Percentiles rank a stretch among this genome's conserved stretches.
Evolutionary conservation across 2,329 filamentous ascomycete genomes (phyloP).

Genomic region (Dactylellina sp.): DNA sequence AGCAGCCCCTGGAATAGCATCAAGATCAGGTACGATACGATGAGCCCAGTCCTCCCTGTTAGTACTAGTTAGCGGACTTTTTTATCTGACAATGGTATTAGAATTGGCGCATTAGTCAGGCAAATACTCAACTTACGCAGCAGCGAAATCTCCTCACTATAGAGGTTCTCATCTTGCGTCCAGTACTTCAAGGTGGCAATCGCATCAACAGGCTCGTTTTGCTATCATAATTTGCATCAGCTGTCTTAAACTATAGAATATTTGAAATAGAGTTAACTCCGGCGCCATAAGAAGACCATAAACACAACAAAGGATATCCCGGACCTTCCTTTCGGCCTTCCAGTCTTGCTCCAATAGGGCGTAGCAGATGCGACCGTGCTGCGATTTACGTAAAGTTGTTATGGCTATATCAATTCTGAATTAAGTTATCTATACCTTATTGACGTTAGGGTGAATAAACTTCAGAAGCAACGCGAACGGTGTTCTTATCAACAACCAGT

Average conservation of each 20-base stretch:
- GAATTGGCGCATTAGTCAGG: background rate
- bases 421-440: constrained; percentile 56
- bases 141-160: constrained; percentile 56
- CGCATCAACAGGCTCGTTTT: constrained; percentile 57
- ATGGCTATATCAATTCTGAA: background rate
- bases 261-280: constrained; percentile 49
- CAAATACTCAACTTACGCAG: constrained; percentile 58
- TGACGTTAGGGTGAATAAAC: constrained; percentile 60
- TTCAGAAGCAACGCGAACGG: constrained; percentile 30
- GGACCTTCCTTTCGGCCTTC: constrained; percentile 56
- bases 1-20: constrained; percentile 34
- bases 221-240: constrained; percentile 12
- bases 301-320: constrained; percentile 58
- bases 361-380: constrained; percentile 60
- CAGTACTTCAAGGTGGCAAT: constrained; percentile 58
- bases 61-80: constrained; percentile 47
- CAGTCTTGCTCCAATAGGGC: constrained; percentile 59
- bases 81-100: constrained; percentile 34
- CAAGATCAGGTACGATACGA: constrained; percentile 48
- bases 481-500: constrained; percentile 25
- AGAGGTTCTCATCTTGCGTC: constrained; percentile 57
- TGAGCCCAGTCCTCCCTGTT: constrained; percentile 51
- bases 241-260: too few relatives aligned
- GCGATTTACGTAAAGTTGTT: background rate
- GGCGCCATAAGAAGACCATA: constrained; percentile 58